A percentile compares a stretch with the other conserved stretches of the same genome.
phyloP scores from a whole-genome alignment of 2,329 filamentous ascomycete genomes.

The Fusarium sp. region DNA sequence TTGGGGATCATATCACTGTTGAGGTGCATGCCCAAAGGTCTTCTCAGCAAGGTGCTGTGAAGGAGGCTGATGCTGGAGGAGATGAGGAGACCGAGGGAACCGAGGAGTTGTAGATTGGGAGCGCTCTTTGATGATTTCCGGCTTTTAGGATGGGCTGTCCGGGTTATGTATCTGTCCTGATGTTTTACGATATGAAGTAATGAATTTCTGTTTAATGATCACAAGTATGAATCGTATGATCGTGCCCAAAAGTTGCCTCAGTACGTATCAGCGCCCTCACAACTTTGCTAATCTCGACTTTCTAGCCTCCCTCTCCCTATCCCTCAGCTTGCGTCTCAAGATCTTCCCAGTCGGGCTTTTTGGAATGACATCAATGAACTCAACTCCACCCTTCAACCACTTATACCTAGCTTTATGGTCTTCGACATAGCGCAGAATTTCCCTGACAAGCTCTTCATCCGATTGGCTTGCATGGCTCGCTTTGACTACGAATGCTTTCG shows the following conservation, averaged over 20 bases:
- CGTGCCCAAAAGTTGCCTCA: rapidly evolving
- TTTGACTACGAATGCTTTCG: slow-evolving; percentile 69
- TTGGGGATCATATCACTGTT: not conserved
- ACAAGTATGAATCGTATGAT: rapidly evolving
- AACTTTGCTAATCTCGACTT: not conserved
- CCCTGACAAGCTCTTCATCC: slow-evolving; percentile 55
- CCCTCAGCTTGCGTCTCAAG: slow-evolving; percentile 2
- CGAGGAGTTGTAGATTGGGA: not conserved
- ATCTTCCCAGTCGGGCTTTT: slow-evolving; percentile 82
- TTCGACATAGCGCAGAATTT: slow-evolving; percentile 68
- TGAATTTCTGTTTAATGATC: not conserved
- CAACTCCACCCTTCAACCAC: slow-evolving; percentile 69
- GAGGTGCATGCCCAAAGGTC: slow-evolving; percentile 3
- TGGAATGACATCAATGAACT: slow-evolving; percentile 72
- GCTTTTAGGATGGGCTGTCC: rapidly evolving
- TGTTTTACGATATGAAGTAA: not conserved
- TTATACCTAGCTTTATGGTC: slow-evolving; percentile 75
- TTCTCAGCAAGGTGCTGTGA: not conserved
- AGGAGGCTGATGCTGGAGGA: not conserved
- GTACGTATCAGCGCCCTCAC: not conserved
- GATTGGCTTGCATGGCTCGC: slow-evolving; percentile 55
- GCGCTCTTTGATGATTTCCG: rapidly evolving
- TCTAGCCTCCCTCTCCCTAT: not conserved
- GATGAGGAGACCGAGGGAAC: not conserved
- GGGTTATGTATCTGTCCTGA: not conserved